phyloP scores from a whole-genome alignment of 306 rosid genomes.

The Citrullus colocynthis region DNA sequence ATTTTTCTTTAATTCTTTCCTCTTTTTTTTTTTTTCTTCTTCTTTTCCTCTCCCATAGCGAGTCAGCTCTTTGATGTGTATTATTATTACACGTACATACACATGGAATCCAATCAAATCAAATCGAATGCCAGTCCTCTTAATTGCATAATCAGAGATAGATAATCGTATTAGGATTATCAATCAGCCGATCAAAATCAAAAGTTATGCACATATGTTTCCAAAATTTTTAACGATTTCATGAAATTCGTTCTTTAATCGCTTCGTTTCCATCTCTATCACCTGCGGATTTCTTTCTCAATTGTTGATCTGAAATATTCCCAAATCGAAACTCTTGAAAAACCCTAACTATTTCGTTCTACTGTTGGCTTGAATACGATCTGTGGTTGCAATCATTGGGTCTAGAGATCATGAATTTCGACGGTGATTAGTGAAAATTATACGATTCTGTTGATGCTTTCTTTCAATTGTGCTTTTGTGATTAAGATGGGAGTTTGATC shows the following conservation, averaged over 20 bases:
- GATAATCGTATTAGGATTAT: not conserved
- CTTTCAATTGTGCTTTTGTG: not conserved
- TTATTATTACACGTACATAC: slow-evolving; percentile 9
- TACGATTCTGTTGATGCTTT: not conserved
- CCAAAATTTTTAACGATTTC: not conserved
- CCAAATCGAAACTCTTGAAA: not conserved
- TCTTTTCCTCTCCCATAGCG: not conserved
- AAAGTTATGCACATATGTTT: not conserved
- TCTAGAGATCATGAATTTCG: not conserved
- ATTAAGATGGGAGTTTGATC: slow-evolving; percentile 16
- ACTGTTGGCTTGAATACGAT: not conserved
- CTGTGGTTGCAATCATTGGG: not conserved
- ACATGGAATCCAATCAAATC: not conserved
- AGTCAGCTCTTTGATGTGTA: slow-evolving; percentile 8
- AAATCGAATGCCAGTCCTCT: not conserved
- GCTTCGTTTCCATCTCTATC: not conserved
- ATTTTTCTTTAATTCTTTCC: not conserved
- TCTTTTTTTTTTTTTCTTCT: not conserved
- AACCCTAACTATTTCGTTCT: not conserved
- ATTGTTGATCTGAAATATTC: not conserved
- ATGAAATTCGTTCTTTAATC: not conserved
- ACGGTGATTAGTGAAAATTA: not conserved
- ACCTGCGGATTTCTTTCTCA: not conserved
- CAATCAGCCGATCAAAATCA: not conserved
- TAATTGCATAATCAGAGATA: slow-evolving; percentile 4